Evolutionary conservation across 2,329 filamentous ascomycete species (phyloP).

Genomic region (Colletotrichum spaethianum): DNA sequence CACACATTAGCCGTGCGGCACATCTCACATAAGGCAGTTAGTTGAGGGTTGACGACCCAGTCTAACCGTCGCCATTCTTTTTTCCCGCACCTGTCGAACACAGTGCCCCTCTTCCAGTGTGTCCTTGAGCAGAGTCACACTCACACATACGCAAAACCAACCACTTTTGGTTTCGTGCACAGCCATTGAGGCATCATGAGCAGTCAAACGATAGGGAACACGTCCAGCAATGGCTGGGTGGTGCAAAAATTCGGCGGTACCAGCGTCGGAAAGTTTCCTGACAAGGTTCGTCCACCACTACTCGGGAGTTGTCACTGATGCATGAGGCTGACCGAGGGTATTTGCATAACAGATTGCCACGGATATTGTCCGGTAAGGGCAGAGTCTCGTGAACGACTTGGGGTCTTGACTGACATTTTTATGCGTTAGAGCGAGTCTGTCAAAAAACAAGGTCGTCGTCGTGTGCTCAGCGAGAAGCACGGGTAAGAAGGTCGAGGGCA

Average conservation of each 20-base stretch:
- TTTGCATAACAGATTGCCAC: conserved; percentile 66
- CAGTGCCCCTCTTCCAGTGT: conserved; percentile 29
- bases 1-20: background rate
- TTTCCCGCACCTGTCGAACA: conserved; percentile 26
- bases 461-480: conserved; percentile 97
- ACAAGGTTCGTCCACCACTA: conserved; percentile 64
- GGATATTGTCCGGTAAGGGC: conserved; percentile 74
- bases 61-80: conserved; percentile 32
- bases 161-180: conserved; percentile 5
- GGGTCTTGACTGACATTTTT: conserved; percentile 41
- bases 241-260: conserved; percentile 97
- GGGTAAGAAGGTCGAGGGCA: conserved; percentile 94
- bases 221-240: conserved; percentile 74
- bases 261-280: conserved; percentile 93
- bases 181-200: conserved; percentile 36
- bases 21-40: background rate
- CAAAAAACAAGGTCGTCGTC: conserved; percentile 83
- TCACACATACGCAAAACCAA: conserved; percentile 13
- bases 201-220: conserved; percentile 48
- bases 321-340: conserved; percentile 46
- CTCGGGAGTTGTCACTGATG: conserved; percentile 35
- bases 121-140: conserved; percentile 27
- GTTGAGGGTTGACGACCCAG: conserved; percentile 30
- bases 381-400: conserved; percentile 3
- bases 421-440: conserved; percentile 68